Evolutionary conservation across 2,329 filamentous ascomycete species (phyloP).

Genomic region (Penicillium sp.): DNA sequence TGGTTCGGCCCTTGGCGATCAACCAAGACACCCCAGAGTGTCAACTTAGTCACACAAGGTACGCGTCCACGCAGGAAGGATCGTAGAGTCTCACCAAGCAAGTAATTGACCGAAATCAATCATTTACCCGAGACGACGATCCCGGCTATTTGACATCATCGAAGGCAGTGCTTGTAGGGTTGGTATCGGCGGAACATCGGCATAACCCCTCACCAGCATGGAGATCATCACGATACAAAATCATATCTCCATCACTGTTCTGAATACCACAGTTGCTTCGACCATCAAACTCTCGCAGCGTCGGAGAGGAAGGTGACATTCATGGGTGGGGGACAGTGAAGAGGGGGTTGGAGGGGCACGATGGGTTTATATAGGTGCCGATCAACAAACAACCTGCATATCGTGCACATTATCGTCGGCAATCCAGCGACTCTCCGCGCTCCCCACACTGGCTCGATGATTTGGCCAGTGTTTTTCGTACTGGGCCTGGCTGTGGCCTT

Average conservation of each 20-base stretch:
- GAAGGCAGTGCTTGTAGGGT: too few species aligned
- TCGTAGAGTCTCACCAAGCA: background rate
- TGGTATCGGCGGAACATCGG: background rate
- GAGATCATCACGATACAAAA: background rate
- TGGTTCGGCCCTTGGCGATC: background rate
- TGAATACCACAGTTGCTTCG: constrained; percentile 2
- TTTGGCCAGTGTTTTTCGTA: constrained; percentile 5
- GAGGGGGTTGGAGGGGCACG: constrained; percentile 8
- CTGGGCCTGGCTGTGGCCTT: constrained; percentile 24
- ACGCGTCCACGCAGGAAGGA: background rate
- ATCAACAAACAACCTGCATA: constrained; percentile 3
- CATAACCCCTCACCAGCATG: background rate
- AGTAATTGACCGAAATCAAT: background rate
- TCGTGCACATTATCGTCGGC: background rate
- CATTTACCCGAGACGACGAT: background rate
- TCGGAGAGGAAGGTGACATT: constrained; percentile 15
- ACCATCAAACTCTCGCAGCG: background rate
- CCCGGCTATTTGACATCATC: background rate
- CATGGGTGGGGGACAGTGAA: constrained; percentile 5
- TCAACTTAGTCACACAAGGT: background rate
- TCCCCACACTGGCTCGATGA: background rate
- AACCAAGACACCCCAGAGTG: background rate
- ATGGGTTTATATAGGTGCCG: background rate
- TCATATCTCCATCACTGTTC: background rate
- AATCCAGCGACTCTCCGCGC: background rate